Evolutionary conservation across 192 early-diverging fungal genomes (phyloP).

Genomic region (Allomyces arbusculus): DNA sequence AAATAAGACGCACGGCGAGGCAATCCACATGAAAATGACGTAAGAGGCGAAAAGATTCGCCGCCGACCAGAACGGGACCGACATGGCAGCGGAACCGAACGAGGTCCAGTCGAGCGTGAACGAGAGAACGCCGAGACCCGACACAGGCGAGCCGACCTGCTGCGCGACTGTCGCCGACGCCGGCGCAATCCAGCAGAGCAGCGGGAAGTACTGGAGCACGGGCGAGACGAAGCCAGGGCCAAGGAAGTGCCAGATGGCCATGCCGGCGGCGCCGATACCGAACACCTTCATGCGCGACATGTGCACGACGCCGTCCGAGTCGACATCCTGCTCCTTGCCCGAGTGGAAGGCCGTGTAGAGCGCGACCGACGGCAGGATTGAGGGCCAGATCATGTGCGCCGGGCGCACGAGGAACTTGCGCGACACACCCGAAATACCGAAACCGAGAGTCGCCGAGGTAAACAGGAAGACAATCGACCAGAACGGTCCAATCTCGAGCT

Average conservation of each 20-base stretch:
- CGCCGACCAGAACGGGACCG: slow-evolving; percentile 46
- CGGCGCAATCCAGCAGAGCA: slow-evolving; percentile 33
- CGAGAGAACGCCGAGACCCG: slow-evolving; percentile 44
- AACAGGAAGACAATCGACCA: slow-evolving; percentile 33
- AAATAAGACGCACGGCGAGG: slow-evolving; percentile 23
- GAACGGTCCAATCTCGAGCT: slow-evolving; percentile 20
- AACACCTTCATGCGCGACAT: slow-evolving; percentile 31
- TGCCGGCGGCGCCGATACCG: slow-evolving; percentile 17
- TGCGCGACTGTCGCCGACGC: background rate
- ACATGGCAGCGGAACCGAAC: slow-evolving; percentile 29
- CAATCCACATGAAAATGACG: slow-evolving; percentile 52
- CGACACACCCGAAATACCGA: slow-evolving; percentile 43
- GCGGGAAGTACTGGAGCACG: slow-evolving; percentile 35
- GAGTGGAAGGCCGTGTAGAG: slow-evolving; percentile 62
- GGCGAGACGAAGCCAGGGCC: slow-evolving; percentile 45
- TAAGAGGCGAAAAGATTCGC: slow-evolving; percentile 52
- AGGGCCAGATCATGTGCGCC: slow-evolving; percentile 73
- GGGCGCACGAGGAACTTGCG: slow-evolving; percentile 72
- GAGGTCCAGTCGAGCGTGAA: slow-evolving; percentile 58
- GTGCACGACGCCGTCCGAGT: slow-evolving; percentile 1
- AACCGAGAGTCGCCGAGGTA: slow-evolving; percentile 46
- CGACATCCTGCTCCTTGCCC: slow-evolving; percentile 11
- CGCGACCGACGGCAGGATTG: slow-evolving; percentile 49
- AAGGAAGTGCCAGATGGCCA: slow-evolving; percentile 33
- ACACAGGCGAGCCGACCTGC: background rate